Evolutionary conservation across 495 filamentous ascomycete genomes (phyloP), one percentile per base, ranked within the genome.

Genomic region (Clavariopsis aquatica): DNA sequence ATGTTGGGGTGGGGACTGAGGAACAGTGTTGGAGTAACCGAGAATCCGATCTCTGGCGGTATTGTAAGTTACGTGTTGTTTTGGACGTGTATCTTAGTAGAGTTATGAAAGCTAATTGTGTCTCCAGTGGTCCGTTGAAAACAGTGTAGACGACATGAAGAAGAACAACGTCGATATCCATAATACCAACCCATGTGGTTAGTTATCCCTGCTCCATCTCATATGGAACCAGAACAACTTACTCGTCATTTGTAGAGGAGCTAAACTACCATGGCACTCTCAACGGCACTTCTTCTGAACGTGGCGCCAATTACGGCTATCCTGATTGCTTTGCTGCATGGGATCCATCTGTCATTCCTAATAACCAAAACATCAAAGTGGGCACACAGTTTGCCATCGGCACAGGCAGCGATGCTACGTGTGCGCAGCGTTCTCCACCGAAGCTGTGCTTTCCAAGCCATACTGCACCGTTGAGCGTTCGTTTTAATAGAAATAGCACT

Each of bases 1-100:
- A 68, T 84, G 1, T 74, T 88, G 8, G 88, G 87, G 23, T 90
- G 85, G 80, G 88, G 88, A 43, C 79, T 91, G 23, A 79, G 88
- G 22, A 90, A 90, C 72, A 81, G 81, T 5, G 87, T 89, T 17
- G 88, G 88, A 13, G 71, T 90, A 6, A 84, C 73, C 20, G 83
- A 85, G 67, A 77, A 85, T 62, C 79, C 82, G 46, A 27, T 54
- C 19, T 76, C 68, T 3, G 79, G 82, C 27, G 78, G 78, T 26
- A 75, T 91, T 66, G 90, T 81, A 77, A 81, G 78, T 41, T 53
- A 34, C 23, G n/a, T 62, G 13, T 5, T 23, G 24, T 3, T 43
- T 58, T 28, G 28, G 46, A 46, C 19, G 17, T 20, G 23, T 27
- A 13, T 36, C 9, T 20, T 24, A 49, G 1, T 29, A 19, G 57